A percentile compares a stretch with the other conserved stretches of the same genome.
These are phyloP conservation scores for Protostelium mycophagum DNA, from an alignment of 78 protist species.

Conservation along the genomic window DNA sequence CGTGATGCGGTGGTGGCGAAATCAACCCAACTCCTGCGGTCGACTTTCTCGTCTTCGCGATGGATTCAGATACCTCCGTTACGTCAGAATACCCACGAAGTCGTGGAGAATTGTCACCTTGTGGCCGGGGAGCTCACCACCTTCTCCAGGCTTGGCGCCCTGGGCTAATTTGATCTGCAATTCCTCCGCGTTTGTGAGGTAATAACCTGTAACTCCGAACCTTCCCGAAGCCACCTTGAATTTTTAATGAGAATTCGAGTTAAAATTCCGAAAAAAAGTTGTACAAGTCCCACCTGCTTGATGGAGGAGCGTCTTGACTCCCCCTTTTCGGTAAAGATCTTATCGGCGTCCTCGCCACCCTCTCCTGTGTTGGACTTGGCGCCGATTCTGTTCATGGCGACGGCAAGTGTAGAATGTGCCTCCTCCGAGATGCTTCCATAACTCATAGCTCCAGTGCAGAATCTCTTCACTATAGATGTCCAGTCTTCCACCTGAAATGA, in stretches of 20 bases:
- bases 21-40: slow-evolving; percentile 86
- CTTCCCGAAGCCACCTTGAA: slow-evolving; percentile 91
- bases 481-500: slow-evolving; percentile 64
- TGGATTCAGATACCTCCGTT: slow-evolving; percentile 13
- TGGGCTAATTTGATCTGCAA: slow-evolving; percentile 92
- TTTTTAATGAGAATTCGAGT: too few species aligned
- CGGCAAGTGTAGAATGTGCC: slow-evolving; percentile 74
- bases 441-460: slow-evolving; percentile 86
- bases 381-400: slow-evolving; percentile 80
- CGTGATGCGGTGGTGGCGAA: slow-evolving; percentile 94
- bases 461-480: slow-evolving; percentile 68
- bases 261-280: too few species aligned
- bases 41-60: slow-evolving; percentile 71
- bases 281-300: slow-evolving; percentile 55
- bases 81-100: slow-evolving; percentile 5
- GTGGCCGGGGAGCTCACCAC: slow-evolving; percentile 82
- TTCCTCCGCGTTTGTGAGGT: slow-evolving; percentile 78
- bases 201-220: slow-evolving; percentile 83
- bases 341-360: slow-evolving; percentile 83
- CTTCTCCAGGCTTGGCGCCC: slow-evolving; percentile 94
- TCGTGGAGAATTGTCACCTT: slow-evolving; percentile 43
- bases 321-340: slow-evolving; percentile 35
- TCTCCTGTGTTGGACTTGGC: slow-evolving; percentile 86
- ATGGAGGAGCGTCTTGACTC: slow-evolving; percentile 51
- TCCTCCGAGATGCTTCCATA: slow-evolving; percentile 76